These are phyloP conservation scores for Erucastrum elatum DNA, from an alignment of 345 rosid species.

Conservation along the genomic window DNA sequence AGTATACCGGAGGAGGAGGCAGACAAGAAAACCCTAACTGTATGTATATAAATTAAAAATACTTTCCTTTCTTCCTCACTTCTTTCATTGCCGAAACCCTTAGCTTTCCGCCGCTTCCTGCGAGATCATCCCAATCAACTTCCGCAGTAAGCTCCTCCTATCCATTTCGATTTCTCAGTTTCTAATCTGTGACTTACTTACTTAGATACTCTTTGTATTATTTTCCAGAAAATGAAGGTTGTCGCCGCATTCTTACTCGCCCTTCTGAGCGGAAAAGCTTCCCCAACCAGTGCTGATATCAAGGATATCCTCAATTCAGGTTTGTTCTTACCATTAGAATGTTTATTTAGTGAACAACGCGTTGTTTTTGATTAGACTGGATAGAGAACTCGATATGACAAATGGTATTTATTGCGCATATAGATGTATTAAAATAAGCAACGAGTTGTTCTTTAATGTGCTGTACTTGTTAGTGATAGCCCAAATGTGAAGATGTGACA, in stretches of 20 bases:
- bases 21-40: conserved; percentile 20
- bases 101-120: not conserved
- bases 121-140: conserved; percentile 18
- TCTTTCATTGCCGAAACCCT: conserved; percentile 18
- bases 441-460: not conserved
- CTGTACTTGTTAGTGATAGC: not conserved
- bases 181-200: not conserved
- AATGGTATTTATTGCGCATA: not conserved
- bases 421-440: no score
- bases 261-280: conserved; percentile 62
- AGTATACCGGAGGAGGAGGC: not conserved
- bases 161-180: not conserved
- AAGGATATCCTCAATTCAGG: conserved; percentile 71
- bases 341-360: not conserved
- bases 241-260: conserved; percentile 77
- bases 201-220: not conserved
- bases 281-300: conserved; percentile 56
- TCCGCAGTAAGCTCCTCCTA: not conserved
- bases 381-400: not conserved
- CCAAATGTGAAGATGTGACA: not conserved
- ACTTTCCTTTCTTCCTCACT: not conserved
- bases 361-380: not conserved
- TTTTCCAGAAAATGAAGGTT: conserved; percentile 60
- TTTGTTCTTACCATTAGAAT: conserved; percentile 6
- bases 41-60: conserved; percentile 1